Evolutionary conservation across 768 basidiomycete species (phyloP), one percentile per base, ranked within the genome.

Genomic region (Pleurotus platypus): DNA sequence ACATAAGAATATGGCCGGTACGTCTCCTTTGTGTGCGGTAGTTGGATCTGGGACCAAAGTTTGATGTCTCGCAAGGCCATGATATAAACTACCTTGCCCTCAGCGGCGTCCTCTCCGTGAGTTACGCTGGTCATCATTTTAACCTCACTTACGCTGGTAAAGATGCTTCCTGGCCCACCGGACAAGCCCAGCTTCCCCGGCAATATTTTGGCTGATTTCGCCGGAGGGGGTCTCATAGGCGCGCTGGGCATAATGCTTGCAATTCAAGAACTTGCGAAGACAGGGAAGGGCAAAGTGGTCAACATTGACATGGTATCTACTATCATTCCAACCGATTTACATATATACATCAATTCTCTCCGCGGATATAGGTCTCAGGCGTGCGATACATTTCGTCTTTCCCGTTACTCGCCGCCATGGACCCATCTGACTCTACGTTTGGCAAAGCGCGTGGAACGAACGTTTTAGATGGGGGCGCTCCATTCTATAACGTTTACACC

Each of bases 51-150:
- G 30, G 11, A 9, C 30, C 7, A 35, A 9, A 35, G 8, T 1
- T 11, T 35, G 39, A 64, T 22, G 15, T 38, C 16, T 42, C 9
- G 16, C 45, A 85, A 85, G 91, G 91, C 15, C 91, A 94, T 65
- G 91, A 94, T 65, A 80, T 93, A 56, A 93, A 92, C 67, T 93
- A 92, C 66, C 78, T 92, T 11, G 90, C 91, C 13, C 74, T 90
- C 35, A 90, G 87, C 58, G 91, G 91, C 0, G 77, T 87, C 2
- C 70, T 92, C 7, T 82, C 88, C 7, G 89, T 89, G 61, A 50
- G 72, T 63, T 5, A 18, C 46, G 20, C 2, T 55, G 11, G 2
- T 37, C 18, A 9, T 40, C 35, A 20, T 45, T 35, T 13, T 27
- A 5, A 15, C 59, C 38, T 50, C 20, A 38, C 38, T 20, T 39